phyloP scores from a whole-genome alignment of 441 rosid genomes.

The Brassica hybrid region DNA sequence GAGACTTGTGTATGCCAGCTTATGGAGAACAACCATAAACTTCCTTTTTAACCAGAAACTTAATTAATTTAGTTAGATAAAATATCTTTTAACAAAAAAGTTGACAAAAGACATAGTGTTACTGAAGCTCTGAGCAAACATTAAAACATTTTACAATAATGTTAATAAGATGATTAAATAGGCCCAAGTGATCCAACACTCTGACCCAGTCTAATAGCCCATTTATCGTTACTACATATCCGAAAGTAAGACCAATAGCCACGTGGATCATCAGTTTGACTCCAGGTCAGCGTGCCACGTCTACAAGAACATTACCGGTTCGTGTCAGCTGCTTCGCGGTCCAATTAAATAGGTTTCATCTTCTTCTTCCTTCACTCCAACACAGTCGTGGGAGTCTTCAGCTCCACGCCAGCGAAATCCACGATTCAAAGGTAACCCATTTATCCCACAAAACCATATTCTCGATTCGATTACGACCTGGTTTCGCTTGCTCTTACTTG shows the following conservation, averaged over 20 bases:
- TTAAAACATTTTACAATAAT: not conserved
- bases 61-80: not conserved
- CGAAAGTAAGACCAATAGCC: not conserved
- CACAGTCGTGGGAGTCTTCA: too few species aligned
- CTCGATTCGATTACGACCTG: too few species aligned
- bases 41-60: not conserved
- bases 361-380: too few species aligned
- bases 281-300: constrained; percentile 13
- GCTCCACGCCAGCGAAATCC: too few species aligned
- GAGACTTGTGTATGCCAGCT: constrained; percentile 38
- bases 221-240: not conserved
- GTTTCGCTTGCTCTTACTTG: not conserved
- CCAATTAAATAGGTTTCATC: too few species aligned
- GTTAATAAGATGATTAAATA: too few species aligned
- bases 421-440: too few species aligned
- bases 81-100: not conserved
- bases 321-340: constrained; percentile 5
- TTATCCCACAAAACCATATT: not conserved
- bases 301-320: constrained; percentile 8
- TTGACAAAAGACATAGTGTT: not conserved
- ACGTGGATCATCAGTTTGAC: constrained; percentile 17
- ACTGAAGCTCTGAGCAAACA: not conserved
- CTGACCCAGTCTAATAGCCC: not conserved
- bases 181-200: not conserved
- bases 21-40: too few species aligned